Evolutionary conservation across 2,329 filamentous ascomycete genomes (phyloP).

Genomic region (Tolypocladium inflatum): DNA sequence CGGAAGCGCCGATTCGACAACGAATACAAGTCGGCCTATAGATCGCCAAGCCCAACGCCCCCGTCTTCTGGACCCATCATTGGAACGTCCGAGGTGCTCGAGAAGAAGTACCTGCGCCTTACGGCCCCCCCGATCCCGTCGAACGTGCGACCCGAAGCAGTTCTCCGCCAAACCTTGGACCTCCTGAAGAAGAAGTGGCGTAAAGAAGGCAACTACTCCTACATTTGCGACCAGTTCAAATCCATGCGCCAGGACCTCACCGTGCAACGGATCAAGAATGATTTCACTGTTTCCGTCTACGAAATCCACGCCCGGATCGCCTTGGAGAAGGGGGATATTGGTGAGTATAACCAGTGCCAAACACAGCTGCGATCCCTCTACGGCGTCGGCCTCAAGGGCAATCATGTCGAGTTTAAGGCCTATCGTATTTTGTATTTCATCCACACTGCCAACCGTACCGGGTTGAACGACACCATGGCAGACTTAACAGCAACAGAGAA

Average conservation of each 20-base stretch:
- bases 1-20: slow-evolving; percentile 79
- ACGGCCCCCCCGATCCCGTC: slow-evolving; percentile 84
- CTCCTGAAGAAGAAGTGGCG: slow-evolving; percentile 92
- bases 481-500: slow-evolving; percentile 99
- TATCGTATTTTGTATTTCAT: slow-evolving; percentile 99
- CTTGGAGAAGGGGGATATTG: slow-evolving; percentile 94
- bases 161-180: slow-evolving; percentile 78
- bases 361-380: slow-evolving; percentile 93
- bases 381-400: slow-evolving; percentile 75
- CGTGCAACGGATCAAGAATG: slow-evolving; percentile 92
- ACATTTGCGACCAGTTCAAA: slow-evolving; percentile 99
- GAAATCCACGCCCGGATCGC: slow-evolving; percentile 97
- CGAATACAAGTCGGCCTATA: slow-evolving; percentile 47
- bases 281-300: slow-evolving; percentile 93
- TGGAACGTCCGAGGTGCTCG: slow-evolving; percentile 72
- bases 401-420: slow-evolving; percentile 92
- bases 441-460: slow-evolving; percentile 95
- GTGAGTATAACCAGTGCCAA: slow-evolving; percentile 99
- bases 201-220: slow-evolving; percentile 85
- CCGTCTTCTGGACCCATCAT: slow-evolving; percentile 63
- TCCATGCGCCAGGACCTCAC: slow-evolving; percentile 96
- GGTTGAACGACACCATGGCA: slow-evolving; percentile 95
- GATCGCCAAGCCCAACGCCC: slow-evolving; percentile 47
- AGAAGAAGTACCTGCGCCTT: slow-evolving; percentile 91
- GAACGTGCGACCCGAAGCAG: slow-evolving; percentile 71